Evolutionary conservation across 2,329 filamentous ascomycete genomes (phyloP).

Genomic region (Colletotrichum australisinense): DNA sequence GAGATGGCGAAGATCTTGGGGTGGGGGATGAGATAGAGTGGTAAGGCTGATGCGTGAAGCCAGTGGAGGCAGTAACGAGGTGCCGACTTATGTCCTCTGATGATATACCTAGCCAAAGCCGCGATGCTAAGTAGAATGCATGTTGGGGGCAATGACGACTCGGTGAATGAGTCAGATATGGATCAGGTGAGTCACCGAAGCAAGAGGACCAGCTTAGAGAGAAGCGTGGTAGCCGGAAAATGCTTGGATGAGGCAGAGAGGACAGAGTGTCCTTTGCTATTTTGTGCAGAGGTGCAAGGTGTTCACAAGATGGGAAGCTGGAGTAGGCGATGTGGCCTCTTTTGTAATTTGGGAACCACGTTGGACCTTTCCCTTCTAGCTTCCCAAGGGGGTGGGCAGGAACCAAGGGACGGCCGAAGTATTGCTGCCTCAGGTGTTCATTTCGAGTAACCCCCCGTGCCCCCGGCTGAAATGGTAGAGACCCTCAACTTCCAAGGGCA

Average conservation of each 20-base stretch:
- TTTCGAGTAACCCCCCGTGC: background rate
- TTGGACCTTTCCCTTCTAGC: constrained; percentile 16
- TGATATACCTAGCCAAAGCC: constrained; percentile 33
- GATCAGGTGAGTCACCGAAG: constrained; percentile 27
- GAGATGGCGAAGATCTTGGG: background rate
- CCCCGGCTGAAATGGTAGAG: background rate
- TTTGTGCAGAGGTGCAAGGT: background rate
- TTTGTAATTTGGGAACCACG: constrained; percentile 37
- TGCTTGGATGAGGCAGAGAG: constrained; percentile 9
- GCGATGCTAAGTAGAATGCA: constrained; percentile 36
- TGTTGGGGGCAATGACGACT: constrained; percentile 39
- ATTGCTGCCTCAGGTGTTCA: constrained; percentile 22
- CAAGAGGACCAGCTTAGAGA: constrained; percentile 10
- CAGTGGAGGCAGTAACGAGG: constrained; percentile 39
- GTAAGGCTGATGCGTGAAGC: constrained; percentile 17
- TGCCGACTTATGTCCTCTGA: constrained; percentile 53
- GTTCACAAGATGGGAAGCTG: background rate
- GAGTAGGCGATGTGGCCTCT: constrained; percentile 37
- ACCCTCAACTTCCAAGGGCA: background rate
- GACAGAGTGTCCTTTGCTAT: constrained; percentile 33
- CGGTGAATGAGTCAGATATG: constrained; percentile 40
- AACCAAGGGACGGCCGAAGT: background rate
- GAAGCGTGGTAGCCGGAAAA: background rate
- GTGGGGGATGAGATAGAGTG: constrained; percentile 31
- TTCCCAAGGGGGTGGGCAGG: constrained; percentile 17